Conservation (phyloP, 2,329 filamentous ascomycete species). For the Aspergillus ochraceoroseus region DNA sequence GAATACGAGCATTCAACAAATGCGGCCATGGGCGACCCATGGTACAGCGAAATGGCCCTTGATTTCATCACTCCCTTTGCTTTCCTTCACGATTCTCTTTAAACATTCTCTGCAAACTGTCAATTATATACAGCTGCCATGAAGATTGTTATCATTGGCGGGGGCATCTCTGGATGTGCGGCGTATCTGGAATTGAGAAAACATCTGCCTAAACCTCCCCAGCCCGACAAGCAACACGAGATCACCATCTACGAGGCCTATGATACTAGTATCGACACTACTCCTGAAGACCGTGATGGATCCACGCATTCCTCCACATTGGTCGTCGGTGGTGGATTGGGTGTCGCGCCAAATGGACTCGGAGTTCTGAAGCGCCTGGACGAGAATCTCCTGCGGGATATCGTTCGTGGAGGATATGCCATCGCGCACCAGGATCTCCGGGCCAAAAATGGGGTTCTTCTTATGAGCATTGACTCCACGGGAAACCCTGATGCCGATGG, state of each 20-base stretch:
- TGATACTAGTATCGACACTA: conserved; percentile 28
- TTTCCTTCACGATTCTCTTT: not conserved
- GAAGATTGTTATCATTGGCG: conserved; percentile 45
- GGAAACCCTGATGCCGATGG: conserved; percentile 4
- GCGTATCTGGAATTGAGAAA: conserved; percentile 41
- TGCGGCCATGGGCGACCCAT: too few species aligned
- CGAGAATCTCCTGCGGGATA: conserved; percentile 31
- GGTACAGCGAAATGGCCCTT: too few species aligned
- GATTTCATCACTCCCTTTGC: not conserved
- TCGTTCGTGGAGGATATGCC: conserved; percentile 35
- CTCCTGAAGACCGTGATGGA: conserved; percentile 18
- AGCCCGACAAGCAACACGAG: conserved; percentile 22
- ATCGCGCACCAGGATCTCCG: conserved; percentile 32
- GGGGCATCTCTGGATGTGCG: conserved; percentile 40
- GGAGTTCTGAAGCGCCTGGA: conserved; percentile 38
- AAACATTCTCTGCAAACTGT: too few species aligned
- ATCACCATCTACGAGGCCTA: conserved; percentile 43
- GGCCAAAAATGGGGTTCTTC: conserved; percentile 33
- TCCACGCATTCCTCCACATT: conserved; percentile 33
- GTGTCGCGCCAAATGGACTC: conserved; percentile 40
- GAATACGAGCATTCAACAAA: too few species aligned
- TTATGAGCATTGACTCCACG: conserved; percentile 27
- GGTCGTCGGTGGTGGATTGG: conserved; percentile 39
- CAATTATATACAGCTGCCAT: too few species aligned
- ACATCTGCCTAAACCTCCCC: conserved; percentile 31